phyloP scores from a whole-genome alignment of 139 green algal species.

The Ettlia oleoabundans region DNA sequence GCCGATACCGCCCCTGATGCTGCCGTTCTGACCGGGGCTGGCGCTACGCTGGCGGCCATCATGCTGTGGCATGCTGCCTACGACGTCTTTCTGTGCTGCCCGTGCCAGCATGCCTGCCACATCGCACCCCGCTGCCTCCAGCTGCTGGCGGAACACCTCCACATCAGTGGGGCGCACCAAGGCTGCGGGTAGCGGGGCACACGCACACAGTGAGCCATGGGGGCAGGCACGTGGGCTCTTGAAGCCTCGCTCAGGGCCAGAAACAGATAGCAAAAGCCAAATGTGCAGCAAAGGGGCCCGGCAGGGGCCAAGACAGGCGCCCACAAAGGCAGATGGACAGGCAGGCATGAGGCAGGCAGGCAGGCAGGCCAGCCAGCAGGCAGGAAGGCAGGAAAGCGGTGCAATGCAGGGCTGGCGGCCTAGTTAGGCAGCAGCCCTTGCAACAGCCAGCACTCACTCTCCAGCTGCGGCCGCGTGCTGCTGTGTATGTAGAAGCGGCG shows the following conservation, averaged over 20 bases:
- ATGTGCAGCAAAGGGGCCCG: too few relatives aligned
- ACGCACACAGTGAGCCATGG: too few relatives aligned
- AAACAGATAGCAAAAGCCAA: too few relatives aligned
- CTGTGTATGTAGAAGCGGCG: constrained; percentile 79
- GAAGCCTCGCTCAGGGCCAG: neutral
- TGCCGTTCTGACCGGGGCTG: neutral
- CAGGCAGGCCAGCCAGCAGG: too few relatives aligned
- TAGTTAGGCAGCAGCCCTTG: neutral
- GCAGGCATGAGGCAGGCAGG: too few relatives aligned
- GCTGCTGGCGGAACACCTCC: constrained; percentile 43
- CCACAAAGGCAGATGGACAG: too few relatives aligned
- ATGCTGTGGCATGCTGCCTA: too few relatives aligned
- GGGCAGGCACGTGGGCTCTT: neutral
- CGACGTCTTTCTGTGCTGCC: neutral
- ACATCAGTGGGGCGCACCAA: constrained; percentile 62
- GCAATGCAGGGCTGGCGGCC: too few relatives aligned
- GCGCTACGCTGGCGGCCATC: too few relatives aligned
- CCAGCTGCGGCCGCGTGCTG: constrained; percentile 41
- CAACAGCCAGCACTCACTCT: constrained; percentile 7
- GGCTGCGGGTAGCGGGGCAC: neutral
- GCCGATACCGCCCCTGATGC: too few relatives aligned
- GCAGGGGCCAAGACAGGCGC: too few relatives aligned
- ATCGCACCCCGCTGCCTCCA: constrained; percentile 9
- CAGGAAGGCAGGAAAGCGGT: too few relatives aligned
- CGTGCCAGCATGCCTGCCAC: neutral